Conservation (phyloP, 2,329 filamentous ascomycete species). For the Arthrinium puccinioides region DNA sequence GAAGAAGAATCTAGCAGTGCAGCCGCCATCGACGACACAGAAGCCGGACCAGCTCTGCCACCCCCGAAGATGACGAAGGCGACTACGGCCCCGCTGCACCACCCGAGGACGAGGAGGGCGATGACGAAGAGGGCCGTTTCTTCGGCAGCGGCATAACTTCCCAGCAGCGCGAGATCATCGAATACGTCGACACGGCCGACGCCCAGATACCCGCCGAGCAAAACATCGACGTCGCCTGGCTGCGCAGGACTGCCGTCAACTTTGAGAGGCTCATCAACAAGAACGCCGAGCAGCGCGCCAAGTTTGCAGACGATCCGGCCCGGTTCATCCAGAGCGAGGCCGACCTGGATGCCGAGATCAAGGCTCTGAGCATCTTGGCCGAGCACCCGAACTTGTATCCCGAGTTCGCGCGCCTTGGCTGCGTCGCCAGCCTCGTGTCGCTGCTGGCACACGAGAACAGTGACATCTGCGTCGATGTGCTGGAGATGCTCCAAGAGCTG, state of each 20-base stretch:
- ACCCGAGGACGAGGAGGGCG: constrained; percentile 27
- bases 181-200: constrained; percentile 64
- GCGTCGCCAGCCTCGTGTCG: constrained; percentile 57
- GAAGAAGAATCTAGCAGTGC: too few relatives aligned
- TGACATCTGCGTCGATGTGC: constrained; percentile 86
- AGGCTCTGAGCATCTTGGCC: constrained; percentile 74
- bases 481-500: constrained; percentile 84
- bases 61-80: constrained; percentile 39
- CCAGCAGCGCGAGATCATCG: constrained; percentile 74
- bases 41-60: constrained; percentile 43
- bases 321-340: constrained; percentile 49
- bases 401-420: constrained; percentile 22
- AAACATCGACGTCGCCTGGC: constrained; percentile 76
- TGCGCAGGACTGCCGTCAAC: constrained; percentile 70
- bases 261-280: constrained; percentile 89
- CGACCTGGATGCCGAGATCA: constrained; percentile 83
- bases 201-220: constrained; percentile 40
- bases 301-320: constrained; percentile 20
- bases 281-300: constrained; percentile 79
- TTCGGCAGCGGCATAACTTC: constrained; percentile 86
- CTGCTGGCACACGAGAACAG: constrained; percentile 92
- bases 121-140: constrained; percentile 91
- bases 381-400: constrained; percentile 64
- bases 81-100: constrained; percentile 21
- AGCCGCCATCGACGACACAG: constrained; percentile 35